Evolutionary conservation across 805 yeast species (phyloP), one percentile per base, ranked within the genome.

Genomic region (Candida sithepensis): DNA sequence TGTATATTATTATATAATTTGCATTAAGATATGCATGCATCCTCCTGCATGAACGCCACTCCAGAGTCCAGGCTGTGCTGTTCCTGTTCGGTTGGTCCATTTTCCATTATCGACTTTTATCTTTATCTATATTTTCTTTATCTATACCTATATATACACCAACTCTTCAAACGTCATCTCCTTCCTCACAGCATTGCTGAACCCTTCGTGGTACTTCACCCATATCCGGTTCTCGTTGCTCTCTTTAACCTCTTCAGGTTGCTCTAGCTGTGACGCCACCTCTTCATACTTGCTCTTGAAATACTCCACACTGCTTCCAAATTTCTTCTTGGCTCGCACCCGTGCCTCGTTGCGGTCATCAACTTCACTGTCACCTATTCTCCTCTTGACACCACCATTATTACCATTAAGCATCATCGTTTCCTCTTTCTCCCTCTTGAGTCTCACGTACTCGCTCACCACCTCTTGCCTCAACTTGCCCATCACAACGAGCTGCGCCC

Each of bases 191-290:
- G 97, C 97, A 64, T 88, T 85, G 4, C 96, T 86, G 59, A 85
- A 90, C 0, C 97, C 97, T 66, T 90, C 97, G 53, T 85, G 86
- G 61, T 84, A 89, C 60, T 85, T 88, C n/a, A 90, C 87, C 97
- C 97, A 90, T 41, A 81, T 74, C 56, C 80, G 69, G 26, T 65
- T 59, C 38, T 52, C 68, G 44, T 20, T 12, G 10, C 10, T 21
- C 23, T 19, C 23, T 24, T 37, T 12, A 8, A 14, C 23, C n/a
- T 2, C 39, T 22, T 13, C 13, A 44, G 36, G 8, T 51, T 16
- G n/a, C 20, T 13, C 7, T 24, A 51, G 38, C 26, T 46, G 60
- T 4, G 37, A 48, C 2, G 59, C 53, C 23, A 55, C 16, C 23
- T 50, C 46, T 18, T 21, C 50, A 41, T 78, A 78, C 50, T 76